A percentile compares a stretch with the other conserved stretches of the same genome.
Conservation (phyloP, 1,284 basidiomycete genomes). For the Papiliotrema laurentii region DNA sequence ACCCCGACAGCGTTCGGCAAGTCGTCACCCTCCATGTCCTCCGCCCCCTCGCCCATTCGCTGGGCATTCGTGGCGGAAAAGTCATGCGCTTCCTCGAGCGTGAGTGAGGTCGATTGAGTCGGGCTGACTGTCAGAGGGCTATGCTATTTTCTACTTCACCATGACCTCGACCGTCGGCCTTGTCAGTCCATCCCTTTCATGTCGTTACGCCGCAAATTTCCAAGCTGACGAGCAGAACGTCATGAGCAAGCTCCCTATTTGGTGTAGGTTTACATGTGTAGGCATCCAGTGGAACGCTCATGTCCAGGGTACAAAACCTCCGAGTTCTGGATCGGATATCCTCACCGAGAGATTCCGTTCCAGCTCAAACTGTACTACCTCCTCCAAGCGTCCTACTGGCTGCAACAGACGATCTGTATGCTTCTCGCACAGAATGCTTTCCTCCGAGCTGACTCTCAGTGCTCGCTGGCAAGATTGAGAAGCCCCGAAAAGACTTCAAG, state of each 20-base stretch:
- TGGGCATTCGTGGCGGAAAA: conserved; percentile 65
- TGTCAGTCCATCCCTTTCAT: conserved; percentile 55
- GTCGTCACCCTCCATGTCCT: conserved; percentile 65
- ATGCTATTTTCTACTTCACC: conserved; percentile 75
- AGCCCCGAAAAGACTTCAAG: conserved; percentile 84
- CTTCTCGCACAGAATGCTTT: background rate
- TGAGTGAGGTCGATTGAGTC: conserved; percentile 15
- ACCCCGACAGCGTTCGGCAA: conserved; percentile 61
- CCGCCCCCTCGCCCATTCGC: conserved; percentile 63
- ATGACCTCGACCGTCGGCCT: conserved; percentile 69
- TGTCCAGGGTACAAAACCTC: conserved; percentile 64
- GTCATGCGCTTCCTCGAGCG: conserved; percentile 80
- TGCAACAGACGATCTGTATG: conserved; percentile 70
- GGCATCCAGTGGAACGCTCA: background rate
- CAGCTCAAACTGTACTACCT: conserved; percentile 90
- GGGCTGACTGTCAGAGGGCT: conserved; percentile 55
- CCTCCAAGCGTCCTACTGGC: conserved; percentile 85
- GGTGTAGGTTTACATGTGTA: conserved; percentile 53
- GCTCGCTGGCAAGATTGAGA: conserved; percentile 78
- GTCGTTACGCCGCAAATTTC: conserved; percentile 2
- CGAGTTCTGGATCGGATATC: conserved; percentile 81
- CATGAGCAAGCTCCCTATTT: conserved; percentile 80
- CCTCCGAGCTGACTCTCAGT: conserved; percentile 48
- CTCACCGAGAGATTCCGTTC: conserved; percentile 81
- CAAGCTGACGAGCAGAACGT: conserved; percentile 56